Conservation (phyloP, 31 red algal genomes). For the Odonthalia washingtoniensis region DNA sequence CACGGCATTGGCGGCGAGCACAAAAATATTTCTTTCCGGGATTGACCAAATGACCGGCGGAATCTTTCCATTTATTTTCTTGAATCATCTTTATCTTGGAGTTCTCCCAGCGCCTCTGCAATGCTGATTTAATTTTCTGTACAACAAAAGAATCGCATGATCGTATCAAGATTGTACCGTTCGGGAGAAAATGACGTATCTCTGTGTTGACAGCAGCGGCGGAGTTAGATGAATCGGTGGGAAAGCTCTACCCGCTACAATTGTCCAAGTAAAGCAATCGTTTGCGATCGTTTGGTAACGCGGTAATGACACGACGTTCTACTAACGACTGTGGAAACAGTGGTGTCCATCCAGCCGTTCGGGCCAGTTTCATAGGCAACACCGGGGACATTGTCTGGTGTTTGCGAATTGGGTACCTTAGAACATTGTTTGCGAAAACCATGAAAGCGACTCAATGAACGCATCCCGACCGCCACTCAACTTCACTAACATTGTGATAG, state of each 20-base stretch:
- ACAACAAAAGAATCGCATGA: constrained; percentile 39
- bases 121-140: constrained; percentile 22
- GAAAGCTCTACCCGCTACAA: background rate
- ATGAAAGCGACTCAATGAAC: too few relatives aligned
- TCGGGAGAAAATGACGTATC: background rate
- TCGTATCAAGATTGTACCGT: constrained; percentile 7
- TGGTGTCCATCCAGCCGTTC: too few relatives aligned
- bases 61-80: background rate
- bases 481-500: too few relatives aligned
- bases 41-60: background rate
- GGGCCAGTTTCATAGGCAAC: too few relatives aligned
- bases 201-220: background rate
- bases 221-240: background rate
- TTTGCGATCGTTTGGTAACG: background rate
- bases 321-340: too few relatives aligned
- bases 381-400: too few relatives aligned
- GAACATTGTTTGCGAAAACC: too few relatives aligned
- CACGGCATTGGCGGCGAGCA: too few relatives aligned
- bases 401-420: too few relatives aligned
- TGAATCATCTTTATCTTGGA: background rate
- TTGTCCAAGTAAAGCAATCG: constrained; percentile 25
- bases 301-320: too few relatives aligned
- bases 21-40: background rate
- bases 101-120: background rate
- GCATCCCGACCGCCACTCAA: too few relatives aligned